These are phyloP conservation scores for Chrysanthemum seticuspe DNA, from an alignment of 129 eudicot species.

Conservation along the genomic window DNA sequence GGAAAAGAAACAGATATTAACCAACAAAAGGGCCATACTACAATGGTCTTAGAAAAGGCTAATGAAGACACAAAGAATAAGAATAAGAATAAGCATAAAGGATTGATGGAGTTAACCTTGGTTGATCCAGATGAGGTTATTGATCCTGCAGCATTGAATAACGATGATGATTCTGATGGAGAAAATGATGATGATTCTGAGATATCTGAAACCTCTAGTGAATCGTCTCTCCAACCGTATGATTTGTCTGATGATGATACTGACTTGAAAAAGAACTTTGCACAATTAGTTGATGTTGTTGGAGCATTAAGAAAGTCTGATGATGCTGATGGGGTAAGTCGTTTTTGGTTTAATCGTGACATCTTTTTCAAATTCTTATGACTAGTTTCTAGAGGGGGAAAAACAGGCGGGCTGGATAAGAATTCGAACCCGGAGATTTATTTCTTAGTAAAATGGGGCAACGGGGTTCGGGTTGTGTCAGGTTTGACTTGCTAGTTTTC, in stretches of 20 bases:
- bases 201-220: slow-evolving; percentile 76
- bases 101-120: slow-evolving; percentile 34
- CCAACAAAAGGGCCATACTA: slow-evolving; percentile 17
- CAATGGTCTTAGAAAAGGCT: slow-evolving; percentile 21
- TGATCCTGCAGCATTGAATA: slow-evolving; percentile 68
- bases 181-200: slow-evolving; percentile 50
- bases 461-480: no score
- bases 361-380: slow-evolving; percentile 2
- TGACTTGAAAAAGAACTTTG: slow-evolving; percentile 67
- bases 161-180: slow-evolving; percentile 38
- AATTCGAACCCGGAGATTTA: neutral
- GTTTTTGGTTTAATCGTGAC: neutral
- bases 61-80: slow-evolving; percentile 28
- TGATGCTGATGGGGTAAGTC: slow-evolving; percentile 91
- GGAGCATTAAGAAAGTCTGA: slow-evolving; percentile 89
- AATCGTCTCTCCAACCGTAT: slow-evolving; percentile 82
- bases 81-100: slow-evolving; percentile 35
- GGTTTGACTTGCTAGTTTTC: no score
- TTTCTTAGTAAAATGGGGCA: no score
- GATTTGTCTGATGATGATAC: slow-evolving; percentile 84
- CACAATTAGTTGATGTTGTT: slow-evolving; percentile 84
- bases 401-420: neutral
- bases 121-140: slow-evolving; percentile 90
- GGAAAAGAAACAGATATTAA: slow-evolving; percentile 25
- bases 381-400: neutral